Evolutionary conservation across 768 basidiomycete species (phyloP).

Genomic region (Ramaria rubella): DNA sequence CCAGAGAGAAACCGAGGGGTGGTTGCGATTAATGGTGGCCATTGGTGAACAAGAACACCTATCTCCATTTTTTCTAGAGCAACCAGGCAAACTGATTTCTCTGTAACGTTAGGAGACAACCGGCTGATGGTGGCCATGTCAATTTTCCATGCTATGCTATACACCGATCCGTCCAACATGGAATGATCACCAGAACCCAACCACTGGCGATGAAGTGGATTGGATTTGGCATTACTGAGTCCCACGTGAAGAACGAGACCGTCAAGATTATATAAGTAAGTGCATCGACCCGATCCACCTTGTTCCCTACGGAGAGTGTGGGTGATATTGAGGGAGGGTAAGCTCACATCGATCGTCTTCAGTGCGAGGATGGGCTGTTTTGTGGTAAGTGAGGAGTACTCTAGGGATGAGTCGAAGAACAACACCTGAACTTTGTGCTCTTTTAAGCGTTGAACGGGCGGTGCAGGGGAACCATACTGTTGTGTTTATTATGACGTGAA

Average conservation of each 20-base stretch:
- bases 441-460: neutral
- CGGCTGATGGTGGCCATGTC: slow-evolving; percentile 42
- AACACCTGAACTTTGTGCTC: slow-evolving; percentile 3
- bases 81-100: neutral
- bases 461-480: neutral
- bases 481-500: neutral
- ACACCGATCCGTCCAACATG: slow-evolving; percentile 42
- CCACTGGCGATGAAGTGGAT: slow-evolving; percentile 43
- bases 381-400: neutral
- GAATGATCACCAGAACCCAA: slow-evolving; percentile 37
- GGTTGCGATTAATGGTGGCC: neutral
- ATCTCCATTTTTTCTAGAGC: neutral
- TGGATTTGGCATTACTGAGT: slow-evolving; percentile 41
- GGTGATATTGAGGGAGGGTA: slow-evolving; percentile 44
- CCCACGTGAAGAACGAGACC: slow-evolving; percentile 35
- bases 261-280: neutral
- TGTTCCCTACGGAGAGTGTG: slow-evolving; percentile 17
- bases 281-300: neutral
- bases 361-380: slow-evolving; percentile 19
- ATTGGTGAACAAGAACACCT: neutral
- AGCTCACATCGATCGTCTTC: slow-evolving; percentile 33
- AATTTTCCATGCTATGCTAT: slow-evolving; percentile 39
- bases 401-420: slow-evolving; percentile 12
- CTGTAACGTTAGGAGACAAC: neutral
- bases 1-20: neutral